Percentiles rank a stretch among this genome's conserved stretches.
Conservation (phyloP, 805 yeast species). For the Citeromyces matritensis region DNA sequence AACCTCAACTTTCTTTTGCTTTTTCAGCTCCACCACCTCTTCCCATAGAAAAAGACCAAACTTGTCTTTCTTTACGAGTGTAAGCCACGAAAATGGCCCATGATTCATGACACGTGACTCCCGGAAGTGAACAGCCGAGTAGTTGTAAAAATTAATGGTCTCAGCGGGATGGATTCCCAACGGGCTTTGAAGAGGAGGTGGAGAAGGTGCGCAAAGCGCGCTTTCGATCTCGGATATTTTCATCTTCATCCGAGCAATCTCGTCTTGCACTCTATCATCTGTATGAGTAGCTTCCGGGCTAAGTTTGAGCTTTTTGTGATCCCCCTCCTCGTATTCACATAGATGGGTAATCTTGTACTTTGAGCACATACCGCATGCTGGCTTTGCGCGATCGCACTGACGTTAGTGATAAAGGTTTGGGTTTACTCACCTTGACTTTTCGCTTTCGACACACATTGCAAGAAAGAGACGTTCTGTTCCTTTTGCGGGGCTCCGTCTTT, state of each 20-base stretch:
- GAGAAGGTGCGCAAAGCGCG: too few species aligned
- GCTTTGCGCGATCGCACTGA: constrained; percentile 18
- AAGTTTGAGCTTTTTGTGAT: background rate
- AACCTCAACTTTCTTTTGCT: constrained; percentile 2
- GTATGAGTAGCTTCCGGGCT: background rate
- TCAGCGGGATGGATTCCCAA: constrained; percentile 13
- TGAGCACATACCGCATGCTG: constrained; percentile 16
- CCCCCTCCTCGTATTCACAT: constrained; percentile 13
- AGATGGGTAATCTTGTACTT: constrained; percentile 12
- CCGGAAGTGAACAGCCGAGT: constrained; percentile 23
- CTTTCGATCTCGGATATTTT: background rate
- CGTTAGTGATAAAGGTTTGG: background rate
- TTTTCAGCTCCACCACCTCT: constrained; percentile 9
- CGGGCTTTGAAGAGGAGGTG: too few species aligned
- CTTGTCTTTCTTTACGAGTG: constrained; percentile 31
- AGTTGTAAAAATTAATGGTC: constrained; percentile 22
- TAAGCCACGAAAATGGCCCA: constrained; percentile 38
- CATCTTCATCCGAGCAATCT: background rate
- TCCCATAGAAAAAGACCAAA: constrained; percentile 19
- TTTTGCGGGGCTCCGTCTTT: constrained; percentile 11
- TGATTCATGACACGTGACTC: constrained; percentile 25
- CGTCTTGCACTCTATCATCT: background rate
- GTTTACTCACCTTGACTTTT: constrained; percentile 22
- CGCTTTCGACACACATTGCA: constrained; percentile 30
- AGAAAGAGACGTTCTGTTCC: constrained; percentile 26